Base-by-base conservation (phyloP, 148 eudicot genomes). In the Nyssa sinensis region DNA sequence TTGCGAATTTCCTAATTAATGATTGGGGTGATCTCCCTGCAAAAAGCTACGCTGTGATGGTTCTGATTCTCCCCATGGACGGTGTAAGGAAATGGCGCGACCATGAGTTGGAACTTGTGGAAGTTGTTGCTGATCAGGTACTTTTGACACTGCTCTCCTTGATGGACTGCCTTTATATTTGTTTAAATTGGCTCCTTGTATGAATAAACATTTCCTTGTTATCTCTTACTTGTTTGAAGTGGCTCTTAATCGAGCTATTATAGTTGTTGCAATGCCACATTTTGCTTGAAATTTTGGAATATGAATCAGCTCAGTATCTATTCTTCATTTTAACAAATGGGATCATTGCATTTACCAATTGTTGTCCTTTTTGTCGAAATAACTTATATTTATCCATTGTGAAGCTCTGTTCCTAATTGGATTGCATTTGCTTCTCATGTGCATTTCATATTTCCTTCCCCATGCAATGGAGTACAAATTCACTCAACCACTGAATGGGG, bases 81-180 rank as follows among this genome's bases (percentile, higher is more conserved):
- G 88, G 91, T 35, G 72, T 85, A 28, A 86, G 97, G 77, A 87
- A 93, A 74, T 93, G 93, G 84, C 91, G 86, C 10, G 93, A 87
- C 31, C 90, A 93, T 78, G 97, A 93, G 75, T 76, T 93, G 80
- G 97, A 93, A 76, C 97, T 93, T 25, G 95, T 93, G 51, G 95
- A 93, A 81, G 97, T 93, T 70, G 97, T 93, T 73, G 97, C 91
- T 14, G 97, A 93, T 55, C 95, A 93, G 97, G 97, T 93, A 69
- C 25, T 37, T 51, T 12, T n/a, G 35, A 31, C 66, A 39, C 60
- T 74, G 60, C 31, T 74, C 64, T 59, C 64, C 19, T 25, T 64
- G 25, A 57, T 24, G 41, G 23, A 13, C 31, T 67, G 60, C 41
- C 30, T 75, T 19, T 19, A 29, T 63, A 71, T 35, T 60, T 71